Evolutionary conservation across 2,329 filamentous ascomycete genomes (phyloP), one percentile per base, ranked within the genome.

Genomic region (Cryoendolithus antarcticus): DNA sequence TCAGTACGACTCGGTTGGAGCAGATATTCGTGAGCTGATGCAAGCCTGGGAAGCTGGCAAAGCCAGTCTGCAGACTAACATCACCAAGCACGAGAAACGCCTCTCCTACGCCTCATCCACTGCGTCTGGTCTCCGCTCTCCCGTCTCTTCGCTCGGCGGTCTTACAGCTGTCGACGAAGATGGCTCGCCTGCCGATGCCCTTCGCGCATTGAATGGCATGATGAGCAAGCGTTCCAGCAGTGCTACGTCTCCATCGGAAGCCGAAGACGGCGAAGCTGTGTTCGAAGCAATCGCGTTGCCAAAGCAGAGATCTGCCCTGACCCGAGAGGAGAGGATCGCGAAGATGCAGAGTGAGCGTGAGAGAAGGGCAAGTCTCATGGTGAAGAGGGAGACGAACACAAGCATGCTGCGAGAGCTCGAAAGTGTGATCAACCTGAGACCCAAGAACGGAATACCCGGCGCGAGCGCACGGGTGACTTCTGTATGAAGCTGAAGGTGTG

Each of bases 1-100:
- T 13, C 91, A 96, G 54, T 98, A 96, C 60, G 91, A 98, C 41
- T 89, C 86, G 4, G 93, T 98, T 46, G 91, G 91, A 2, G 71
- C 79, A 19, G 91, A 98, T 54, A 70, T 98, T 33, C 81, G 81
- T 57, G 63, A 61, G 33, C 54, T 70, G 11, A 58, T 68, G 38
- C 63, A 66, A 48, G 66, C 67, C 2, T 70, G 67, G 66, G 67
- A 70, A 44, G 49, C 59, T 38, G 91, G 89, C 37, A 89, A 83
- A 59, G 74, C 80, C n/a, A 79, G 85, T 4, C 67, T 98, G 38
- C 78, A 85, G 34, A 75, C 77, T 39, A 88, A 82, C 48, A 82
- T 94, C 53, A 81, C 91, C 59, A 77, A 80, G 42, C 85, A 88
- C 56, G 80, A 86, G 58, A 79, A 60, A 9, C 62, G 65, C 29